Percentiles rank a stretch among this genome's conserved stretches.
Conservation (phyloP, 108 stramenopile species). For the Skeletonema tropicum region DNA sequence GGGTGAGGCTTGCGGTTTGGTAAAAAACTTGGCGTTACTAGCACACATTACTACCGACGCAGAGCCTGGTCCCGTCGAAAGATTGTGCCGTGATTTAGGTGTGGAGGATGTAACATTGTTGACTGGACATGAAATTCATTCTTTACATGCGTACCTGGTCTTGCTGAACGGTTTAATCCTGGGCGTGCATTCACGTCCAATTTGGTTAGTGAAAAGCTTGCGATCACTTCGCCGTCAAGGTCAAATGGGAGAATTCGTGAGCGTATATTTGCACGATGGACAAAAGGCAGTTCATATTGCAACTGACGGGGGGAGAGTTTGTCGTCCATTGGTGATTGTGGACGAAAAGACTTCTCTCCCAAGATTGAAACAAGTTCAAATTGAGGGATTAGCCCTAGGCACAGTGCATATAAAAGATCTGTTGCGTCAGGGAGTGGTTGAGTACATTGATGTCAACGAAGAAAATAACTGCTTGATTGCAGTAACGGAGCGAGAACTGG, state of each 20-base stretch:
- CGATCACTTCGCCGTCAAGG: slow-evolving; percentile 88
- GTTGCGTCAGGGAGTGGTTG: slow-evolving; percentile 92
- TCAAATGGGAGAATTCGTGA: slow-evolving; percentile 95
- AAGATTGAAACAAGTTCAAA: slow-evolving; percentile 79
- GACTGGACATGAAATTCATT: slow-evolving; percentile 92
- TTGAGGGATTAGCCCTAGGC: slow-evolving; percentile 82
- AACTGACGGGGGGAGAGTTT: slow-evolving; percentile 97
- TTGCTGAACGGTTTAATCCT: slow-evolving; percentile 96
- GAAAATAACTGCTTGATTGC: slow-evolving; percentile 98
- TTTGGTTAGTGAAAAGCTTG: slow-evolving; percentile 75
- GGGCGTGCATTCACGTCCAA: slow-evolving; percentile 85
- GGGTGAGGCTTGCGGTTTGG: slow-evolving; percentile 98
- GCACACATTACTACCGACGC: slow-evolving; percentile 98
- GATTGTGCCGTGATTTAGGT: slow-evolving; percentile 93
- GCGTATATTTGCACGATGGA: slow-evolving; percentile 93
- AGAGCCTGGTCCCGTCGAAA: slow-evolving; percentile 87
- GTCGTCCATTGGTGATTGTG: slow-evolving; percentile 95
- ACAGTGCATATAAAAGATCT: slow-evolving; percentile 79
- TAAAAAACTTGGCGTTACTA: slow-evolving; percentile 98
- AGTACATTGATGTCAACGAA: slow-evolving; percentile 99
- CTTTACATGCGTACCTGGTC: slow-evolving; percentile 83
- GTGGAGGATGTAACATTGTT: slow-evolving; percentile 94
- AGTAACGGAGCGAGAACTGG: slow-evolving; percentile 88
- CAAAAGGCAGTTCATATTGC: slow-evolving; percentile 97
- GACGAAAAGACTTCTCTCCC: slow-evolving; percentile 81